These are phyloP conservation scores for Nigrograna mackinnonii DNA, from an alignment of 2,329 filamentous ascomycete genomes.

Conservation along the genomic window DNA sequence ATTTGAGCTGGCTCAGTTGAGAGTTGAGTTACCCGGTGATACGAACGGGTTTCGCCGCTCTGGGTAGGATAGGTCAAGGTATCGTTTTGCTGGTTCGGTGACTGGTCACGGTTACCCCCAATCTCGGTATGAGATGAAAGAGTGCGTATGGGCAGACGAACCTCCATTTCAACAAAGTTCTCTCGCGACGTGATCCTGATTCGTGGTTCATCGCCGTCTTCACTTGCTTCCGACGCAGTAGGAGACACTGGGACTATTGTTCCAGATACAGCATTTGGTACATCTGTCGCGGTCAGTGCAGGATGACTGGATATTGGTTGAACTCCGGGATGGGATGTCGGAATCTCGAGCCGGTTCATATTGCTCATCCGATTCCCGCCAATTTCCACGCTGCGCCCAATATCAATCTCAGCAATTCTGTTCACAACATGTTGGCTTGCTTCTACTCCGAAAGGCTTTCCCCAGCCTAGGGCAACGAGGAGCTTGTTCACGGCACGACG, in stretches of 20 bases:
- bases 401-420: slow-evolving; percentile 1
- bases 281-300: background rate
- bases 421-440: background rate
- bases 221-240: slow-evolving; percentile 22
- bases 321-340: slow-evolving; percentile 7
- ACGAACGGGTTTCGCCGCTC: slow-evolving; percentile 5
- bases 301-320: background rate
- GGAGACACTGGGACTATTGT: slow-evolving; percentile 22
- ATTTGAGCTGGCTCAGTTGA: slow-evolving; percentile 36
- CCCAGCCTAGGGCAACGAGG: slow-evolving; percentile 29
- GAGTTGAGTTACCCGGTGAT: slow-evolving; percentile 40
- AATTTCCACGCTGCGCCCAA: slow-evolving; percentile 19
- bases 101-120: slow-evolving; percentile 12
- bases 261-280: background rate
- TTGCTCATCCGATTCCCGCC: slow-evolving; percentile 22
- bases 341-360: slow-evolving; percentile 24
- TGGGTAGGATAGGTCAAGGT: background rate
- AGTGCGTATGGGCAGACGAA: slow-evolving; percentile 36
- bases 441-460: slow-evolving; percentile 9
- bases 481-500: slow-evolving; percentile 24
- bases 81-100: slow-evolving; percentile 9
- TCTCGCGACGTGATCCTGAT: slow-evolving; percentile 44
- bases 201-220: slow-evolving; percentile 35
- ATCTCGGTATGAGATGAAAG: slow-evolving; percentile 32
- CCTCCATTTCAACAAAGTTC: slow-evolving; percentile 43